Evolutionary conservation across 108 stramenopile genomes (phyloP), one percentile per base, ranked within the genome.

Genomic region (Phaeodactylum tricornutum): DNA sequence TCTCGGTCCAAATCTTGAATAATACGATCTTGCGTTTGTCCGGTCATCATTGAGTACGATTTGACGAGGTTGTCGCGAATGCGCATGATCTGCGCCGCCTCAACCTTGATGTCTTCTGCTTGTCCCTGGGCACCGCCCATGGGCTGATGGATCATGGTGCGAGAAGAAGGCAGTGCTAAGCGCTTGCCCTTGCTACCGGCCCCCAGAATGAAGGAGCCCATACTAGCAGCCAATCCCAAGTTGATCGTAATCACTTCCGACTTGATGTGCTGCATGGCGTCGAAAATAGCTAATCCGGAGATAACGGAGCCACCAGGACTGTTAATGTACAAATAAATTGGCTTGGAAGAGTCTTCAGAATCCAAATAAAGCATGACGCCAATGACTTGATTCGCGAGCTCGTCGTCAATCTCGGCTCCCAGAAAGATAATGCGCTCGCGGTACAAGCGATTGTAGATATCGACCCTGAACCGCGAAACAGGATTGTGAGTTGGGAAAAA

Each of bases 61-160:
- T 90, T 87, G 37, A 95, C 94, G 54, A 98, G 67, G 65, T 96
- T 96, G 74, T 98, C 94, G 23, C 94, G 84, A 61, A 98, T 96
- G 33, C 87, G 78, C 92, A 98, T 87, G 65, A 98, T 94, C 69
- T 98, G 95, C 6, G 89, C 76, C 7, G 97, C 97, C 71, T 98
- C 95, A 16, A 93, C 89, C 66, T 95, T 94, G 67, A 98, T 96
- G 71, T 98, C 97, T 65, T 95, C 89, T 2, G 97, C 95, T 57
- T 98, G 97, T 32, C 95, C 97, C 69, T 85, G 92, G 2, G 97
- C 97, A n/a, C 95, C 95, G 27, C 97, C 97, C 94, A 93, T 93
- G 50, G 96, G 96, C 67, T 97, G 96, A 79, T 97, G 96, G 69
- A 97, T 96, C 96, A 97, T 97, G 54, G 89, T 88, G 7, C 96